Base-by-base conservation (phyloP, 140 eudicot genomes). In the Stevia rebaudiana region DNA sequence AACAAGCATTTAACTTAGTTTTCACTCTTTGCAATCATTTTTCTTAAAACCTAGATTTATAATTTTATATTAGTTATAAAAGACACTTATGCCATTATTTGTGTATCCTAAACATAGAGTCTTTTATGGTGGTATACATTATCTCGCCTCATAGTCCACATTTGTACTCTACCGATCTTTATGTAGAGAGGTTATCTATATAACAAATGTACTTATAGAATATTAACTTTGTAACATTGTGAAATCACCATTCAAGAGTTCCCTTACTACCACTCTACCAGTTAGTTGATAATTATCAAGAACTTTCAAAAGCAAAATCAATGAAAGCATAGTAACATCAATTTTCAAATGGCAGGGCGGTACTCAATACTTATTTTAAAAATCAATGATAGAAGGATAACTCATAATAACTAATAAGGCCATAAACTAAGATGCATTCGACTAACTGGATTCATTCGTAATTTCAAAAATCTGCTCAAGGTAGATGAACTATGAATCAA, bases 51-150 rank as follows among this genome's bases (percentile, higher is more conserved):
- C n/a, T n/a, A n/a, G n/a, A n/a, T n/a, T n/a, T 68, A 8, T 24
- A 53, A 41, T 35, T 41, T 25, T 52, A 15, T 42, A 30, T 69
- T 18, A 17, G 40, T 68, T 55, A 68, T n/a, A 36, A 52, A 59
- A 30, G 25, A 18, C 74, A 69, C 3, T 50, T 18, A 49, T 33
- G 61, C 17, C 23, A 33, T 33, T 56, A 51, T 43, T 11, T 43
- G 18, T 54, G 55, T 40, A 53, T 51, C 1, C 54, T 15, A 11
- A 13, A 22, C 9, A 7, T 67, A 37, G 52, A 39, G 13, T 53
- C 43, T 53, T 15, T 67, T 39, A 24, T 22, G 39, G 50, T 65
- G 53, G 55, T 5, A 44, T 67, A 22, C n/a, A 39, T 9, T 4
- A 68, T 54, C 64, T 54, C 13, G 19, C 52, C 33, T 11, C 54